A percentile compares a stretch with the other conserved stretches of the same genome.
Conservation (phyloP, 352 stramenopile genomes). For the Plasmopara viticola region DNA sequence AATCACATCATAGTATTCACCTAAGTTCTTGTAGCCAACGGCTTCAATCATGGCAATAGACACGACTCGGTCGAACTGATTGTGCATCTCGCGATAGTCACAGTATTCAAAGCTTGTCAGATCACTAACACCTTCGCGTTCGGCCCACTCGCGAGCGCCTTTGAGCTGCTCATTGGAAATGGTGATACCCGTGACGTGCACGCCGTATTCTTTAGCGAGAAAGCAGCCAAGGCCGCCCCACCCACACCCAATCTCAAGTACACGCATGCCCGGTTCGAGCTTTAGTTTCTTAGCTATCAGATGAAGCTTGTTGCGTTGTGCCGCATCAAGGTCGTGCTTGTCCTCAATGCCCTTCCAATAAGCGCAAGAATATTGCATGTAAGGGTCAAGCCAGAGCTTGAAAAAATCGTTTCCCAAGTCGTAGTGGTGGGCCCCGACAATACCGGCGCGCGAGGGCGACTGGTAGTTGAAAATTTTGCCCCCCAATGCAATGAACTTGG, state of each 20-base stretch:
- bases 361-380: slow-evolving; percentile 85
- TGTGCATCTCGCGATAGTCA: slow-evolving; percentile 86
- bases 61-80: slow-evolving; percentile 83
- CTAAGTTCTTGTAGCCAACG: slow-evolving; percentile 86
- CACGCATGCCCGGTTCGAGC: slow-evolving; percentile 72
- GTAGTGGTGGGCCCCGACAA: slow-evolving; percentile 82
- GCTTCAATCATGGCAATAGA: slow-evolving; percentile 88
- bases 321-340: slow-evolving; percentile 70
- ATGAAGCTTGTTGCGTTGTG: slow-evolving; percentile 84
- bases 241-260: slow-evolving; percentile 87
- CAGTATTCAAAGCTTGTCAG: slow-evolving; percentile 87
- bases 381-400: slow-evolving; percentile 83
- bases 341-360: slow-evolving; percentile 78
- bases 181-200: slow-evolving; percentile 85
- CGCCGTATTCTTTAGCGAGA: slow-evolving; percentile 80
- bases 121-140: slow-evolving; percentile 70
- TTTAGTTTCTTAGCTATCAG: slow-evolving; percentile 85
- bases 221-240: slow-evolving; percentile 87
- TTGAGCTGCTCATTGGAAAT: slow-evolving; percentile 89
- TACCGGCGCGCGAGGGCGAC: slow-evolving; percentile 72
- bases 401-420: slow-evolving; percentile 87
- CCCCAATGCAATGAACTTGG: slow-evolving; percentile 67
- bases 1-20: slow-evolving; percentile 80
- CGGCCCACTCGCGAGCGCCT: slow-evolving; percentile 72
- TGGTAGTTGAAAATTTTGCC: slow-evolving; percentile 86